phyloP scores from a whole-genome alignment of 2,329 filamentous ascomycete species.

The Paramyrothecium sp. region DNA sequence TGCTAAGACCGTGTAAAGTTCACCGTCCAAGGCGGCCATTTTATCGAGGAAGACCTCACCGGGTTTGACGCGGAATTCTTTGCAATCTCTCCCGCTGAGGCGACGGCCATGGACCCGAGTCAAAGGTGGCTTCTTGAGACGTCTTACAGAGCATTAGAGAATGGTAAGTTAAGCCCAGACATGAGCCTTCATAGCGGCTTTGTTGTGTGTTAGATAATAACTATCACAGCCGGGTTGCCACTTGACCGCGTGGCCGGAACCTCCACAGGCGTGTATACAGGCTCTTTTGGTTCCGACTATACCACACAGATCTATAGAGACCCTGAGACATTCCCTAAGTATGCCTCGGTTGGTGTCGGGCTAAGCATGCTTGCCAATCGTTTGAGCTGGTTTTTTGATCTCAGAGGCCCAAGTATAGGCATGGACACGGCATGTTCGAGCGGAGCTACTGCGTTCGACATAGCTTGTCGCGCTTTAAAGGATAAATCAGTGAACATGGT shows the following conservation, averaged over 20 bases:
- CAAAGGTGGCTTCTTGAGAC: conserved; percentile 15
- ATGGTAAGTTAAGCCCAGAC: conserved; percentile 1
- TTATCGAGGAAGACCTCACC: conserved; percentile 1
- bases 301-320: not conserved
- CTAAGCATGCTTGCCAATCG: not conserved
- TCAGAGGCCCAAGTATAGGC: not conserved
- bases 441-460: not conserved
- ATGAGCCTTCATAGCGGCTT: too few relatives aligned
- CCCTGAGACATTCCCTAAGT: not conserved
- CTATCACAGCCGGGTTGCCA: not conserved
- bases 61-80: conserved; percentile 17
- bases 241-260: not conserved
- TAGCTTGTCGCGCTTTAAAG: not conserved
- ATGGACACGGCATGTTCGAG: not conserved
- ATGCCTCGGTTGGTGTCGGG: not conserved
- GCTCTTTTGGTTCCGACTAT: not conserved
- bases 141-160: conserved; percentile 8
- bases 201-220: not conserved
- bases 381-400: not conserved
- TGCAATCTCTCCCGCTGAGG: conserved; percentile 16
- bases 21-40: not conserved
- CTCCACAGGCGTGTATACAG: not conserved
- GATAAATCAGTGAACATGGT: not conserved
- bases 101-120: conserved; percentile 20
- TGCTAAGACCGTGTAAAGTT: too few relatives aligned